Base-by-base conservation (phyloP, 306 rosid species). In the Vigna nakashimae region DNA sequence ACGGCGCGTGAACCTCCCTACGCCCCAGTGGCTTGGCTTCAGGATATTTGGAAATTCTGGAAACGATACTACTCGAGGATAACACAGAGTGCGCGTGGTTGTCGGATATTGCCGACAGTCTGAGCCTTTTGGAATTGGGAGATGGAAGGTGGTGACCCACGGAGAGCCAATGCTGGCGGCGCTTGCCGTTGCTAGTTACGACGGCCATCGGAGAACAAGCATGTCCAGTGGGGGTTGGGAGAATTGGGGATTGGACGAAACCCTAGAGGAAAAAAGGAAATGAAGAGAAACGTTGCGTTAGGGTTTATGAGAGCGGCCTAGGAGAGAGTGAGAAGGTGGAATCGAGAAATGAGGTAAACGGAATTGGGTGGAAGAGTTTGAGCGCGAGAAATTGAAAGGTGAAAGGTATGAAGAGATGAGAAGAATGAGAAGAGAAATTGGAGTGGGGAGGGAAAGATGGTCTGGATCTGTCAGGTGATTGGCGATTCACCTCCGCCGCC, bases 1-100 rank as follows among this genome's bases (percentile, higher is more conserved):
- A 88, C 0, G 98, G 98, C 18, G 92, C 98, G 34, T 86, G 98
- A 53, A 90, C 77, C 73, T 81, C 81, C 63, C 97, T 88, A 1
- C 17, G 69, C 50, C 86, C 38, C 1, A 85, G 84, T 15, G 80
- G 30, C 69, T 88, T 87, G 6, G 68, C 28, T 46, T 80, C 77
- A 0, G 98, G 98, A 78, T 94, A 94, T 53, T 83, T 74, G 1
- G 90, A 84, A 62, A 95, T 73, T 82, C 97, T 88, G 4, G 92
- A 86, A 63, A 77, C 85, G 11, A 85, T 67, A 52, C 84, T 79
- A 32, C 62, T 89, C 7, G 91, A 83, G 6, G 91, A 78, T 34
- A 58, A 20, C 3, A 67, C 17, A 4, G 77, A 38, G 5, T 71
- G 86, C 32, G 79, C 34, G n/a, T 78, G 40, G 58, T 57, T 75